Percentiles rank a stretch among this genome's conserved stretches.
These are phyloP conservation scores for Scolecobasidium constrictum DNA, from an alignment of 2,329 filamentous ascomycete species.

Conservation along the genomic window DNA sequence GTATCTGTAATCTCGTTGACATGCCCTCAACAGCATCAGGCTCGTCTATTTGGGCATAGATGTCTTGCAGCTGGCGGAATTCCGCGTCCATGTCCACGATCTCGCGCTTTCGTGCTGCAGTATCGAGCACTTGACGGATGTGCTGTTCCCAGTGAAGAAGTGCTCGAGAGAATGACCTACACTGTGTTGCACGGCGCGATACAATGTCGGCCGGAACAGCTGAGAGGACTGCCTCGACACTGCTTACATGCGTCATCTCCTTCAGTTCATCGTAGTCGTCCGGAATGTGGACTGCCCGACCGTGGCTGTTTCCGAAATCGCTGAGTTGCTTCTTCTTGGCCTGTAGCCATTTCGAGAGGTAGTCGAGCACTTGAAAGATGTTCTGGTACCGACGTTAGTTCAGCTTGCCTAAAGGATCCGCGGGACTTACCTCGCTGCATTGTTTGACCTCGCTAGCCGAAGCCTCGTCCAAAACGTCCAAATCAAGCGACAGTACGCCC, in stretches of 20 bases:
- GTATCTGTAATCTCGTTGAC: constrained; percentile 69
- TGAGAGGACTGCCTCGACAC: constrained; percentile 63
- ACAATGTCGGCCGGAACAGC: constrained; percentile 60
- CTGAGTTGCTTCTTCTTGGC: constrained; percentile 50
- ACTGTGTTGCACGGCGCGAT: constrained; percentile 80
- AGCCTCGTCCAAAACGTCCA: constrained; percentile 27
- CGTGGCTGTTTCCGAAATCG: constrained; percentile 29
- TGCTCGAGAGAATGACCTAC: constrained; percentile 82
- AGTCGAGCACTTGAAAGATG: constrained; percentile 83
- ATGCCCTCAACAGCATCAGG: constrained; percentile 94
- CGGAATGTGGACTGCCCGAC: constrained; percentile 31
- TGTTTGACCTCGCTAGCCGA: constrained; percentile 50
- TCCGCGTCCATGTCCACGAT: constrained; percentile 48
- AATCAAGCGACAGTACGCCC: constrained; percentile 49
- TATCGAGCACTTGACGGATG: constrained; percentile 48
- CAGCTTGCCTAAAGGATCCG: background rate
- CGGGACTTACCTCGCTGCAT: constrained; percentile 67
- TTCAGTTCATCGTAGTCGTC: constrained; percentile 40
- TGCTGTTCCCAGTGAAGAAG: constrained; percentile 93
- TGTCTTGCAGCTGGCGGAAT: constrained; percentile 73
- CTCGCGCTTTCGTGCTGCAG: constrained; percentile 36
- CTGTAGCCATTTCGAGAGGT: constrained; percentile 82
- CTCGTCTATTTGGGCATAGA: constrained; percentile 96
- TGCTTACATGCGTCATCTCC: constrained; percentile 43
- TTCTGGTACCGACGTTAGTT: constrained; percentile 44